Base-by-base conservation (phyloP, 768 basidiomycete genomes). In the Amanita thiersii region DNA sequence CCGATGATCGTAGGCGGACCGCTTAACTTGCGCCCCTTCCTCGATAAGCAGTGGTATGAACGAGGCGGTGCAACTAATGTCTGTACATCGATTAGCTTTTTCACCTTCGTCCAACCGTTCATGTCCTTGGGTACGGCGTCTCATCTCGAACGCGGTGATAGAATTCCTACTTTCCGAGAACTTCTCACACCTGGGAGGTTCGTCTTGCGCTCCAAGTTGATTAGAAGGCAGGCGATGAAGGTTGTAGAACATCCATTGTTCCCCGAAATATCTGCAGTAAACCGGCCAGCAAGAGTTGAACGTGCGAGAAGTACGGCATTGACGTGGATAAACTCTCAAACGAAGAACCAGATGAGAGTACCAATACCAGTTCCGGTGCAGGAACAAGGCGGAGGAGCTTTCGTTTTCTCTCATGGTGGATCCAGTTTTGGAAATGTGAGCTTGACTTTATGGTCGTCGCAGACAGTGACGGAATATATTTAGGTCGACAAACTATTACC, bases 1-100 rank as follows among this genome's bases (percentile, higher is more conserved):
- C 69, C 70, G 0, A 61, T 68, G 52, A 52, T 61, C 18, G 65
- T 48, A 10, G 56, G 53, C 1, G 68, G 69, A 0, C 71, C 71
- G 11, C 37, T 70, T 20, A 72, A 68, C 49, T 39, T 71, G 8
- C 60, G 73, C 2, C 64, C 65, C 0, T 66, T 62, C 40, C 62
- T 74, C 7, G 63, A 72, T 53, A 45, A 49, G 9, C 25, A 54
- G 3, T 74, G 72, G 71, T 61, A 58, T 39, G 47, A 57, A 1
- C 42, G 32, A 1, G 72, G 72, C 0, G 72, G 72, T 6, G 58
- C 52, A 1, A 52, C 48, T 5, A 65, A 66, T 23, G 60, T 68
- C n/a, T 46, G 56, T 30, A 38, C 65, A 9, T 53, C 53, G 12
- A 58, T 71, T 34, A 51, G 60, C 24, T 60, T 57, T 23, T 71